Evolutionary conservation across 495 filamentous ascomycete species (phyloP).

Genomic region (Astrothelium subdiscretum): DNA sequence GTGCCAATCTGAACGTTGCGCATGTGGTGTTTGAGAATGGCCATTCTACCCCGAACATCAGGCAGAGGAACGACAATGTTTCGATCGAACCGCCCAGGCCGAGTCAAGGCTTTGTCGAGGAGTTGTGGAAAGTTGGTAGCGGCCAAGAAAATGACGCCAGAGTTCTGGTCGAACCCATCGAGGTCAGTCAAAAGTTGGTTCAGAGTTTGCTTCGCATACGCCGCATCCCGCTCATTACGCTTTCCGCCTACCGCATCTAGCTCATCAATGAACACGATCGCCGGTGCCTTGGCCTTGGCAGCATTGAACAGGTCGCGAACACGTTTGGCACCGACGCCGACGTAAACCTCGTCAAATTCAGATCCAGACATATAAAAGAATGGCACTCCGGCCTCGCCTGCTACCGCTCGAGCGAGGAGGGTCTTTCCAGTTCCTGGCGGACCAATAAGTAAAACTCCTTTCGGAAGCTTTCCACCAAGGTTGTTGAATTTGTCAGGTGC

Average conservation of each 20-base stretch:
- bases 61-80: conserved; percentile 79
- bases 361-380: conserved; percentile 99
- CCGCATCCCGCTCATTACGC: conserved; percentile 82
- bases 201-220: conserved; percentile 93
- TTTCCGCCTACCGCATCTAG: conserved; percentile 92
- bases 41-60: conserved; percentile 88
- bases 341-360: conserved; percentile 97
- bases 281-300: conserved; percentile 78
- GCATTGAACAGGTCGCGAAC: conserved; percentile 89
- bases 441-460: conserved; percentile 89
- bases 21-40: conserved; percentile 84
- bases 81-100: conserved; percentile 91
- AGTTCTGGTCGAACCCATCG: conserved; percentile 90
- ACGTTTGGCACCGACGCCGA: conserved; percentile 94
- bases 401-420: conserved; percentile 89
- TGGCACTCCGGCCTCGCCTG: conserved; percentile 91
- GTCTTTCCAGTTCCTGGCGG: conserved; percentile 98
- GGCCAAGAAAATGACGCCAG: conserved; percentile 85
- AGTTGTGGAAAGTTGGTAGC: conserved; percentile 93
- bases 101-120: conserved; percentile 86
- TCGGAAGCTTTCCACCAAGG: conserved; percentile 89
- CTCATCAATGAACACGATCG: conserved; percentile 98
- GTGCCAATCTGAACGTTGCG: conserved; percentile 66
- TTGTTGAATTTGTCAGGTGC: conserved; percentile 84
- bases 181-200: conserved; percentile 98